A percentile compares a stretch with the other conserved stretches of the same genome.
phyloP scores from a whole-genome alignment of 2,329 filamentous ascomycete species.

The Grosmannia huntii region DNA sequence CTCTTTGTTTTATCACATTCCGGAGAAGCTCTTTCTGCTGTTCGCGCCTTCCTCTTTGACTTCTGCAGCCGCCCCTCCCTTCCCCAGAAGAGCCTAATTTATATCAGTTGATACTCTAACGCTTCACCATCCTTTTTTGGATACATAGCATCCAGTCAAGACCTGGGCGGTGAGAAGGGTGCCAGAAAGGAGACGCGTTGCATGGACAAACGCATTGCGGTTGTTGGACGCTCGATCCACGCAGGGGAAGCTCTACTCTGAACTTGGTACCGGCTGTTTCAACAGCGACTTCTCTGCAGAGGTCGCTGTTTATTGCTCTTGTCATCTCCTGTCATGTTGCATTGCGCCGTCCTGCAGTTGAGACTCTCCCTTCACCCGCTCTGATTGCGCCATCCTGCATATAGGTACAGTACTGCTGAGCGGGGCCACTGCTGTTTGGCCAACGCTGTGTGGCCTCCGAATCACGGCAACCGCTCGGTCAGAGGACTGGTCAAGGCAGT shows the following conservation, averaged over 20 bases:
- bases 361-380: not conserved
- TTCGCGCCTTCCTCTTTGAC: not conserved
- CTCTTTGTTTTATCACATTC: not conserved
- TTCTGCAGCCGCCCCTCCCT: not conserved
- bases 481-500: not conserved
- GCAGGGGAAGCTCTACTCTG: not conserved
- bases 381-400: not conserved
- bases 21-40: not conserved
- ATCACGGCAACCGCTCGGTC: too few species aligned
- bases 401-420: not conserved
- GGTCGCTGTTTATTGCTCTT: not conserved
- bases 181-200: not conserved
- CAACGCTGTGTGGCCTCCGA: not conserved
- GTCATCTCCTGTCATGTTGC: not conserved
- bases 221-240: not conserved
- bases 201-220: not conserved
- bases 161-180: not conserved
- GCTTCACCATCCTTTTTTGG: not conserved
- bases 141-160: not conserved
- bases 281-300: not conserved
- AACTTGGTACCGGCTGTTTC: not conserved
- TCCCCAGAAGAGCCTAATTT: not conserved
- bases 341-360: not conserved
- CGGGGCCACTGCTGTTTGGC: not conserved
- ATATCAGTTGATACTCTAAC: not conserved